Conservation (phyloP, 2,329 filamentous ascomycete species). For the Colletotrichum musicola region DNA sequence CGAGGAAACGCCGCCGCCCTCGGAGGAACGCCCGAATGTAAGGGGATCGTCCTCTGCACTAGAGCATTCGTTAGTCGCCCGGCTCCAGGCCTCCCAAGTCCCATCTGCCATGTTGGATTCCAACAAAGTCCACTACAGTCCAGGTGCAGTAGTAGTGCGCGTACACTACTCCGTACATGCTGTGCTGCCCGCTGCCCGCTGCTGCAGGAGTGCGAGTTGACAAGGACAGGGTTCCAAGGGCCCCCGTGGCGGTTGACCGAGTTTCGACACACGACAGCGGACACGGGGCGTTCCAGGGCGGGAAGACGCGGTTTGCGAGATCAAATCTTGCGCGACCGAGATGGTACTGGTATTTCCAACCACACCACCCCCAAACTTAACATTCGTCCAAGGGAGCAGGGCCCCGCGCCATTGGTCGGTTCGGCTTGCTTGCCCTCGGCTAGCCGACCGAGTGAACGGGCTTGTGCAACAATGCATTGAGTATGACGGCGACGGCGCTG, state of each 20-base stretch:
- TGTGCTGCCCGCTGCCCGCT: not conserved
- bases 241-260: not conserved
- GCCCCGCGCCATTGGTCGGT: conserved; percentile 14
- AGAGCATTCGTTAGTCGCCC: no score
- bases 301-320: conserved; percentile 37
- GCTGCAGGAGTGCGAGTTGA: conserved; percentile 18
- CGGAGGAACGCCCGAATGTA: not conserved
- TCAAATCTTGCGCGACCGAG: conserved; percentile 36
- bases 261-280: conserved; percentile 25
- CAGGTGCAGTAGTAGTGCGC: not conserved
- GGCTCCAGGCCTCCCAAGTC: no score
- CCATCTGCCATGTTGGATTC: no score
- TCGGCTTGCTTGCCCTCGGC: conserved; percentile 30
- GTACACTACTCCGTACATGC: not conserved
- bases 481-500: not conserved
- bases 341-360: conserved; percentile 4
- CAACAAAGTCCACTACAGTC: no score
- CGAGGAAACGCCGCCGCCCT: not conserved
- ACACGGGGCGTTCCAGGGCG: conserved; percentile 33
- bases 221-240: conserved; percentile 26
- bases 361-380: not conserved
- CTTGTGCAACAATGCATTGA: conserved; percentile 13
- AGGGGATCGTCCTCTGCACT: conserved; percentile 3
- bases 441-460: conserved; percentile 19
- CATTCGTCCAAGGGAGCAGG: not conserved